Evolutionary conservation across 768 basidiomycete species (phyloP), one percentile per base, ranked within the genome.

Genomic region (Rhodotorula sphaerocarpa): DNA sequence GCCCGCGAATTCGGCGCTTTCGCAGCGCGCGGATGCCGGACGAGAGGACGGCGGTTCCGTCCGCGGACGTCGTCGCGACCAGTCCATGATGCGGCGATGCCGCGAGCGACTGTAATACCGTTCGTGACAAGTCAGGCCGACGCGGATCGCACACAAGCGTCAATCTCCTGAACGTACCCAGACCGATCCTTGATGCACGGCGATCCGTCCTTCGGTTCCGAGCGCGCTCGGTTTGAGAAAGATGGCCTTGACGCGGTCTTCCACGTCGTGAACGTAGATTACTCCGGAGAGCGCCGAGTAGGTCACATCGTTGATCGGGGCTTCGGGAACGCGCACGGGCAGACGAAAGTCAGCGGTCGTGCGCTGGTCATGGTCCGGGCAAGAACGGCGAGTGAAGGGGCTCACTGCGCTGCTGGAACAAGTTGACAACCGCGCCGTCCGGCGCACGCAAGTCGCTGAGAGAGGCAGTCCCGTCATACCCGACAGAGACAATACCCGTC

Each of bases 1-100:
- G 85, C 0, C 87, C 85, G 86, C 88, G 64, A 10, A 53, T 18
- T 21, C 42, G 47, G 48, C 56, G 42, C 45, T 60, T 57, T 41
- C 66, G 55, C 21, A 63, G 33, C 5, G 63, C 70, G 53, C 53
- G 55, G 15, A 61, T 28, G 3, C 53, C 55, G 25, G 74, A 74
- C 18, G 57, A 33, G 7, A 77, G 16, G 4, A 60, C 47, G 27
- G 73, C 67, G 1, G 83, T 78, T 1, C 93, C 93, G 75, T 97
- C 93, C 1, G 88, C 83, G 10, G 86, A 84, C 10, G 85, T 87
- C 20, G 86, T 81, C 0, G 86, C 87, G 7, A 93, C 75, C 73
- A 90, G 88, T 9, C 90, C 85, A 70, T 96, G 93, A 71, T 85
- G 86, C 50, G 93, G 87, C 0, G 91, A 93, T 2, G 83, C 79